Evolutionary conservation across 2,329 filamentous ascomycete species (phyloP).

Genomic region (Penicillium sp.): DNA sequence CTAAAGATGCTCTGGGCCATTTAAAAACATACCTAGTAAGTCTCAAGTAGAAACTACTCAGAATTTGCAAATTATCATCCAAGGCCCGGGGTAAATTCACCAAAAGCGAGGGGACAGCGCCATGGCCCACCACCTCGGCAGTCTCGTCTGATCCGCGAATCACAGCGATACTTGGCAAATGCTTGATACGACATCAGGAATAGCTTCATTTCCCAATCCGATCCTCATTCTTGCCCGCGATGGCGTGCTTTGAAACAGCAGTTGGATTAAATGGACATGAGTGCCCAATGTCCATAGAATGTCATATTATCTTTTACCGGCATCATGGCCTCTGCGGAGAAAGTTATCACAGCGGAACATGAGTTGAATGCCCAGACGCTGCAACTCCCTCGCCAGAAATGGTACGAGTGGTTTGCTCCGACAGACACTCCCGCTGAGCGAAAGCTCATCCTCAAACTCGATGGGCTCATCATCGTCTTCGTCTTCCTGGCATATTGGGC

Average conservation of each 20-base stretch:
- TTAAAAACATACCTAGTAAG: no score
- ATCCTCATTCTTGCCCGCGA: not conserved
- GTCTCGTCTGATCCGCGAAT: not conserved
- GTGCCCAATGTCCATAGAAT: not conserved
- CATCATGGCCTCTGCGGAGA: no score
- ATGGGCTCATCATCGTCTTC: slow-evolving; percentile 21
- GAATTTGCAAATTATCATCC: no score
- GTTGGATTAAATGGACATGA: not conserved
- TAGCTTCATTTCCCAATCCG: not conserved
- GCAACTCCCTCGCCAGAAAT: slow-evolving; percentile 11
- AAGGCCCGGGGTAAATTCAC: no score
- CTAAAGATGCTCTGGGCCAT: no score
- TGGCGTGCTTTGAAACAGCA: slow-evolving; percentile 1
- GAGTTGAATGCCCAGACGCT: no score
- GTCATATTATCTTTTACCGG: no score
- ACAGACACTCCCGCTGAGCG: slow-evolving; percentile 20
- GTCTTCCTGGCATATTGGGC: slow-evolving; percentile 22
- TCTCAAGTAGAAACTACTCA: no score
- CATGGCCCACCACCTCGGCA: not conserved
- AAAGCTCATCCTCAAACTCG: slow-evolving; percentile 20
- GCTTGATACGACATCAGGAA: slow-evolving; percentile 1
- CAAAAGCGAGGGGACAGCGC: not conserved
- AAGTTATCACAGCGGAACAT: no score
- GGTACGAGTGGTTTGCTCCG: slow-evolving; percentile 22
- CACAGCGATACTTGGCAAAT: not conserved